Base-by-base conservation (phyloP, 192 early-diverging fungal species). In the Phlyctochytrium planicorne region DNA sequence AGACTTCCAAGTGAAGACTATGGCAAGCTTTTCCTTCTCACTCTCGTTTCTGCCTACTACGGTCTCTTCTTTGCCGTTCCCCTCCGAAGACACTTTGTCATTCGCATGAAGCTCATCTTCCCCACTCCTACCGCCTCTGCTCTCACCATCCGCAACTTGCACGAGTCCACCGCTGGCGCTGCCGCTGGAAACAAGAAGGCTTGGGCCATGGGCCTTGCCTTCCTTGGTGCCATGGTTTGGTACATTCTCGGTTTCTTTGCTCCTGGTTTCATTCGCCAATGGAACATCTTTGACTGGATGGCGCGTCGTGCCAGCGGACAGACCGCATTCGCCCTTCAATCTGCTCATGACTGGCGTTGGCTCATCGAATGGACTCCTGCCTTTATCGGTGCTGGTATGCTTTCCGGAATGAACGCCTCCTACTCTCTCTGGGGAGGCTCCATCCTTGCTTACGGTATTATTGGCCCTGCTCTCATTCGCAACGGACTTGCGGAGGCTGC, bases 101-200 rank as follows among this genome's bases (percentile, higher is more conserved):
- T 94, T 34, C 67, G 80, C 27, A 89, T 92, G 66, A 91, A 94
- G 71, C 82, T 94, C 2, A 75, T 81, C 24, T 94, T 94, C 65
- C 93, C 93, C 3, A 87, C 90, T 0, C 91, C 91, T 1, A 91
- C 90, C 20, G 91, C 91, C 2, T 91, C 93, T 3, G 93, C 93
- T 14, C 72, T 74, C 50, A 89, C 86, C 37, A 89, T 89, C 67
- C 74, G 76, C 52, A 77, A 73, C 35, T 60, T 89, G n/a, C 86
- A 89, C 70, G n/a, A n/a, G n/a, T 53, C 68, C 29, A 68, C 71
- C 4, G 74, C 72, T 4, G 83, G 79, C 52, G 86, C 79, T 32
- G 60, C 65, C 27, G 81, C 78, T 66, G 85, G 79, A 1, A 73
- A 71, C 34, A 73, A 80, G 23, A 80, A 81, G 71, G 83, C 80